phyloP scores from a whole-genome alignment of 2,329 filamentous ascomycete genomes.

The Aspergillus quadricinctus region DNA sequence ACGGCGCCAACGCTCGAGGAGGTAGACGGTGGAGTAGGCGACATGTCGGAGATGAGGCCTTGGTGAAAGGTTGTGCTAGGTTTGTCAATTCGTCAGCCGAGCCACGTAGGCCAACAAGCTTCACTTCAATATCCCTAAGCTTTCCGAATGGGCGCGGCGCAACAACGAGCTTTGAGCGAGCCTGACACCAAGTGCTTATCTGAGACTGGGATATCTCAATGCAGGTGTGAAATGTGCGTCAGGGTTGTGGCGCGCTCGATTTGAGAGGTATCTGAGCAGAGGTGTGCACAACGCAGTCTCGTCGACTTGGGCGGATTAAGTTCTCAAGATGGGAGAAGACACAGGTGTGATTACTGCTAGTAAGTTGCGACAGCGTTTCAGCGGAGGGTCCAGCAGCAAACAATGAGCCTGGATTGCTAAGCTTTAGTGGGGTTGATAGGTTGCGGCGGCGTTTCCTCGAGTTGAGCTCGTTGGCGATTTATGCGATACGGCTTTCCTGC shows the following conservation, averaged over 20 bases:
- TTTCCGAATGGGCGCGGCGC: neutral
- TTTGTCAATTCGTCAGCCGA: neutral
- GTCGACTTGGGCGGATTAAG: neutral
- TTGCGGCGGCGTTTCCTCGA: neutral
- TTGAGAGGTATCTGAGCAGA: neutral
- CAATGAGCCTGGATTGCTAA: neutral
- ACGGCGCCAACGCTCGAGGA: conserved; percentile 69
- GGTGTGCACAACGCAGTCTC: neutral
- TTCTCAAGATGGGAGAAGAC: neutral
- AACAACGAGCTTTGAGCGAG: neutral
- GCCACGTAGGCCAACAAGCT: neutral
- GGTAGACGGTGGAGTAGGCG: conserved; percentile 47
- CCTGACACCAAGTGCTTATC: neutral
- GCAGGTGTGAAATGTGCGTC: neutral
- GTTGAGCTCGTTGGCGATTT: conserved; percentile 7
- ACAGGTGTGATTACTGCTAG: neutral
- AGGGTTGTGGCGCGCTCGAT: neutral
- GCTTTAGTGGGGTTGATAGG: neutral
- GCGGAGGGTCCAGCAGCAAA: conserved; percentile 3
- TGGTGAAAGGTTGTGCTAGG: neutral
- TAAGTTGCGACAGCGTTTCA: conserved; percentile 1
- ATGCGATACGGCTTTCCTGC: conserved; percentile 3
- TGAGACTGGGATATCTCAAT: neutral
- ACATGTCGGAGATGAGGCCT: conserved; percentile 25
- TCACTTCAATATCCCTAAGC: neutral